Evolutionary conservation across 1,139 yeast species (phyloP).

Genomic region (Suhomyces guaymorum): DNA sequence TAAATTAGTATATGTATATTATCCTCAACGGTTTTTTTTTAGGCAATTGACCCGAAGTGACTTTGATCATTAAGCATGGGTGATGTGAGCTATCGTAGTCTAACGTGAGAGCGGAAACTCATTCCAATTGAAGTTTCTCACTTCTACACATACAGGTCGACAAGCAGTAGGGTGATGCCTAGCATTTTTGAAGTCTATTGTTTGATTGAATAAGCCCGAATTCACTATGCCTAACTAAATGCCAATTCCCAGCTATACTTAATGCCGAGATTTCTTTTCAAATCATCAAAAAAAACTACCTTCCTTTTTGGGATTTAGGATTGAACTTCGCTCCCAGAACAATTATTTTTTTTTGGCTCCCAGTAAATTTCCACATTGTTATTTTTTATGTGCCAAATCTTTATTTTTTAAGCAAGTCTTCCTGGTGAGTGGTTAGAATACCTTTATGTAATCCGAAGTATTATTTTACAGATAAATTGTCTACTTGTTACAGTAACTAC

Average conservation of each 20-base stretch:
- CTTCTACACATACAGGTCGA: too few relatives aligned
- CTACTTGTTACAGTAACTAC: constrained; percentile 10
- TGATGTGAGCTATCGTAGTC: too few relatives aligned
- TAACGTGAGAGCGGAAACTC: too few relatives aligned
- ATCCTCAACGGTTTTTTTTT: neutral
- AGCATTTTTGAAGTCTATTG: too few relatives aligned
- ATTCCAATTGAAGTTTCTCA: too few relatives aligned
- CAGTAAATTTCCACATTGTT: constrained; percentile 2
- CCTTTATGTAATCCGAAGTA: constrained; percentile 11
- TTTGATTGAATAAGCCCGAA: constrained; percentile 1
- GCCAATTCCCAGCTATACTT: constrained; percentile 2
- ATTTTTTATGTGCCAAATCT: constrained; percentile 5
- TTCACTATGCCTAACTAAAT: constrained; percentile 3
- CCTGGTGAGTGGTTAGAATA: constrained; percentile 5
- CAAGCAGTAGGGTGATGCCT: too few relatives aligned
- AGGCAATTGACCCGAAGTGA: too few relatives aligned
- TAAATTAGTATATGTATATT: neutral
- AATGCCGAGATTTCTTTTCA: constrained; percentile 8
- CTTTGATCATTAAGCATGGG: too few relatives aligned
- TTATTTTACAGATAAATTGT: constrained; percentile 11
- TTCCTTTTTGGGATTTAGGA: constrained; percentile 11
- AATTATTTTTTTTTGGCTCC: constrained; percentile 6
- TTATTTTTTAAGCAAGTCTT: constrained; percentile 6
- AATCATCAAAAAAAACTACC: constrained; percentile 3
- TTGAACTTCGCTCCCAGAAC: constrained; percentile 5